These are phyloP conservation scores for Dillenia turbinata DNA, from an alignment of 164 flowering plant species.

Conservation along the genomic window DNA sequence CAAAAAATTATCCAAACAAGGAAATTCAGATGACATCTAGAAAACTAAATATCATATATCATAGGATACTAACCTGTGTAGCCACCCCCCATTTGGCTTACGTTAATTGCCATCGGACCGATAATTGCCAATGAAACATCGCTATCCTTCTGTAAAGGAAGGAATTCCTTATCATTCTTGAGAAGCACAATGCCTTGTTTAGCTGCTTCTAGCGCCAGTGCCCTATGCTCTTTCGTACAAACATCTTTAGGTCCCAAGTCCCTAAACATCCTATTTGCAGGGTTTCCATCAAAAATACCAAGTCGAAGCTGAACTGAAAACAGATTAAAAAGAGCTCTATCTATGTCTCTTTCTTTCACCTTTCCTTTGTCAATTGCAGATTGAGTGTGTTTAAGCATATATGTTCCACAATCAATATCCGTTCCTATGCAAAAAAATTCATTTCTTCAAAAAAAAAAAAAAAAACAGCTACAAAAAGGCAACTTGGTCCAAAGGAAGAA, in stretches of 20 bases:
- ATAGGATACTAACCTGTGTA: slow-evolving; percentile 57
- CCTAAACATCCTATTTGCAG: slow-evolving; percentile 45
- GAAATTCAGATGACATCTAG: background rate
- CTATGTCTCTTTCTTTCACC: slow-evolving; percentile 64
- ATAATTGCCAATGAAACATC: slow-evolving; percentile 66
- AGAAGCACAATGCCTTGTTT: slow-evolving; percentile 88
- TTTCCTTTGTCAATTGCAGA: slow-evolving; percentile 68
- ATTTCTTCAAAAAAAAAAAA: background rate
- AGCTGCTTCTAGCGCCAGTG: slow-evolving; percentile 84
- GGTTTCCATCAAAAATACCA: slow-evolving; percentile 81
- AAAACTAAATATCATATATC: background rate
- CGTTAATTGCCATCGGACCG: slow-evolving; percentile 65
- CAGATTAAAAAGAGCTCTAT: slow-evolving; percentile 71
- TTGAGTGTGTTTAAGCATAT: slow-evolving; percentile 48
- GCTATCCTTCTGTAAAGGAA: slow-evolving; percentile 49
- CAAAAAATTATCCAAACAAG: too few species aligned
- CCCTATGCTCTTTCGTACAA: slow-evolving; percentile 58
- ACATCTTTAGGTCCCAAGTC: slow-evolving; percentile 64
- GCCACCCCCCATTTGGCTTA: slow-evolving; percentile 55
- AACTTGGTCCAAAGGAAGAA: background rate
- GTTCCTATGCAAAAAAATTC: slow-evolving; percentile 42
- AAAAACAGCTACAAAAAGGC: background rate
- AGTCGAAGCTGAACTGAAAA: slow-evolving; percentile 76
- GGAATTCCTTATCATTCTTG: slow-evolving; percentile 64
- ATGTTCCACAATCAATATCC: slow-evolving; percentile 90